Percentiles rank a stretch among this genome's conserved stretches.
Evolutionary conservation across 768 basidiomycete genomes (phyloP).

Genomic region (Leccinum boreale): DNA sequence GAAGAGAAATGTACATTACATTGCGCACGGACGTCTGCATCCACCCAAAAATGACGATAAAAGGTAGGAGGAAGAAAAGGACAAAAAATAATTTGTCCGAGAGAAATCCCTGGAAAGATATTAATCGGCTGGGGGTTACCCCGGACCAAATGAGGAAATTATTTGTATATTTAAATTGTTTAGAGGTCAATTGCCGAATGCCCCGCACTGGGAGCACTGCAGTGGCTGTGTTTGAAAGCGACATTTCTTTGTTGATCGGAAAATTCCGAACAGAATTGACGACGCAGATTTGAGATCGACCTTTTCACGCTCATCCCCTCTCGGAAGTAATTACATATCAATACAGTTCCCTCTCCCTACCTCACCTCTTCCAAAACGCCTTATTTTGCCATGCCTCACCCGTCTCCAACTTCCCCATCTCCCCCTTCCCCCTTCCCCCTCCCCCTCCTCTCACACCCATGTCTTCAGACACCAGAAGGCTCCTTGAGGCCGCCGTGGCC

Average conservation of each 20-base stretch:
- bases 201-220: slow-evolving; percentile 15
- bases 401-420: slow-evolving; percentile 27
- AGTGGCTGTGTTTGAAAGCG: background rate
- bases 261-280: slow-evolving; percentile 23
- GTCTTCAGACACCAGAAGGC: slow-evolving; percentile 64
- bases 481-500: slow-evolving; percentile 73
- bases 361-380: slow-evolving; percentile 37
- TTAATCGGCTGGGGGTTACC: slow-evolving; percentile 17
- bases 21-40: slow-evolving; percentile 37
- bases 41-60: slow-evolving; percentile 6
- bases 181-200: background rate
- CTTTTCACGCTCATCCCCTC: slow-evolving; percentile 41
- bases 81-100: slow-evolving; percentile 18
- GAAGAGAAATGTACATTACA: slow-evolving; percentile 32
- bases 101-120: background rate
- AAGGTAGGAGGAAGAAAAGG: slow-evolving; percentile 17
- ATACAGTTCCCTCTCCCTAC: slow-evolving; percentile 36
- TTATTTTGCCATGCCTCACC: slow-evolving; percentile 49
- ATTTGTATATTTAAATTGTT: background rate
- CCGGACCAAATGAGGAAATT: slow-evolving; percentile 11
- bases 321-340: slow-evolving; percentile 52
- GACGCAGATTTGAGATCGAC: slow-evolving; percentile 32
- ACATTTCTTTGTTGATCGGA: slow-evolving; percentile 19
- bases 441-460: slow-evolving; percentile 34
- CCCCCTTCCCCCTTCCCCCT: slow-evolving; percentile 19